Evolutionary conservation across 2,329 filamentous ascomycete species (phyloP), one percentile per base, ranked within the genome.

Genomic region (Calonectria honghensis): DNA sequence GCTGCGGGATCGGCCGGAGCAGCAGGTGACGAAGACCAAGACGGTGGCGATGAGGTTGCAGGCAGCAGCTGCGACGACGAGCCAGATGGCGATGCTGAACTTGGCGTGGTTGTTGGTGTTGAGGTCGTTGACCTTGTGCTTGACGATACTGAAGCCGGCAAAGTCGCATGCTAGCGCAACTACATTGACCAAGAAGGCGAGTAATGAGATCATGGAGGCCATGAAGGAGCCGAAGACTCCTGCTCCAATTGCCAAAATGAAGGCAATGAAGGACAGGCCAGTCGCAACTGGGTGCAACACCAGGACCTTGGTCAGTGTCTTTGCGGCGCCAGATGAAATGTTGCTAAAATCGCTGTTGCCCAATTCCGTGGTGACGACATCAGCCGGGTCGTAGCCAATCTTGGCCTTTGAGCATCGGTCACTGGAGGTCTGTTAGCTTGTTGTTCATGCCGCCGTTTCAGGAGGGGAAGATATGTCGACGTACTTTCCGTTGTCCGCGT

Each of bases 11-110:
- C 90, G 85, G 11, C 87, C 85, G 70, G 87, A 88, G 84, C 89
- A 93, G 88, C 91, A 93, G 9, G 90, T 91, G 77, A 93, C 85
- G 78, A 94, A 89, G 72, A 93, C 88, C 65, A 93, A 78, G 68
- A 91, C 75, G 27, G 89, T 88, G 11, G 88, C 92, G 32, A 93
- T 73, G 68, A 93, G 87, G 27, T 89, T 85, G 78, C 88, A 86
- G 73, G 92, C 85, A 75, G 90, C 90, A 2, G 89, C 88, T 10
- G 85, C 91, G 18, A 94, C 85, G 1, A 90, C 83, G 13, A 90
- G 90, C 92, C 92, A 94, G 52, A 92, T 88, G 20, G 86, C 92
- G 4, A 86, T 79, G 39, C 88, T 87, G 83, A 88, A 94, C 52
- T 82, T 80, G 29, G 92, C 91, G 24, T 79, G 81, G 75, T 83